Percentiles rank a stretch among this genome's conserved stretches.
phyloP scores from a whole-genome alignment of 1,284 basidiomycete species.

The Cryptococcus sp. region DNA sequence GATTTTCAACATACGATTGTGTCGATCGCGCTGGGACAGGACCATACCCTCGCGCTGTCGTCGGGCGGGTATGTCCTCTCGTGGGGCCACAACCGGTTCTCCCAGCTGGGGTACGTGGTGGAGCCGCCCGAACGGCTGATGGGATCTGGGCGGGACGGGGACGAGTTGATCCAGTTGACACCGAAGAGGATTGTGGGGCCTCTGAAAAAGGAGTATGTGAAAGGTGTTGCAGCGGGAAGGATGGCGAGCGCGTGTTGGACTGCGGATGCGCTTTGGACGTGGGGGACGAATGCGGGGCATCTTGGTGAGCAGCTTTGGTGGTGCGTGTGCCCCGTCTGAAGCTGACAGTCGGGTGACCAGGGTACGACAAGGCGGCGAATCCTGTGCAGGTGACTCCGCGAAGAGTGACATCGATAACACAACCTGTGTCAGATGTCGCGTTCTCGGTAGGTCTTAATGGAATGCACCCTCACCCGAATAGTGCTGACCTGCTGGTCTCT shows the following conservation, averaged over 20 bases:
- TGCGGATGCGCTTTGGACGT: constrained; percentile 75
- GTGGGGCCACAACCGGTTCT: constrained; percentile 86
- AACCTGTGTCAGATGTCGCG: constrained; percentile 65
- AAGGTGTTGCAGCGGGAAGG: constrained; percentile 82
- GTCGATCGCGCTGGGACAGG: constrained; percentile 80
- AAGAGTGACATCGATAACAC: constrained; percentile 72
- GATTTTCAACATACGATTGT: constrained; percentile 59
- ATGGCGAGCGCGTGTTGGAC: constrained; percentile 91
- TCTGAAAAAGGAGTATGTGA: constrained; percentile 73
- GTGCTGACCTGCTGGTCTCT: constrained; percentile 2
- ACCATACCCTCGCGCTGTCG: constrained; percentile 87
- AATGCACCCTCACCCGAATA: constrained; percentile 2
- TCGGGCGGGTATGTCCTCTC: constrained; percentile 75
- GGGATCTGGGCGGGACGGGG: constrained; percentile 26
- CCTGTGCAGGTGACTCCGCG: constrained; percentile 77
- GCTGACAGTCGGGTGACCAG: constrained; percentile 42
- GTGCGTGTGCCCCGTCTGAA: neutral
- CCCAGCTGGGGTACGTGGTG: constrained; percentile 82
- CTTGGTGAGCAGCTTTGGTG: constrained; percentile 57
- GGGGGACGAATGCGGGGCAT: constrained; percentile 94
- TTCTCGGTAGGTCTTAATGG: constrained; percentile 59
- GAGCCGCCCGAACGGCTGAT: constrained; percentile 54
- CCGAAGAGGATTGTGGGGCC: constrained; percentile 74
- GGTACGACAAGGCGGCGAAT: constrained; percentile 70
- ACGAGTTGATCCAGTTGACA: constrained; percentile 64